Percentiles rank a stretch among this genome's conserved stretches.
Conservation (phyloP, 179 eudicot species). For the Silene noctiflora region DNA sequence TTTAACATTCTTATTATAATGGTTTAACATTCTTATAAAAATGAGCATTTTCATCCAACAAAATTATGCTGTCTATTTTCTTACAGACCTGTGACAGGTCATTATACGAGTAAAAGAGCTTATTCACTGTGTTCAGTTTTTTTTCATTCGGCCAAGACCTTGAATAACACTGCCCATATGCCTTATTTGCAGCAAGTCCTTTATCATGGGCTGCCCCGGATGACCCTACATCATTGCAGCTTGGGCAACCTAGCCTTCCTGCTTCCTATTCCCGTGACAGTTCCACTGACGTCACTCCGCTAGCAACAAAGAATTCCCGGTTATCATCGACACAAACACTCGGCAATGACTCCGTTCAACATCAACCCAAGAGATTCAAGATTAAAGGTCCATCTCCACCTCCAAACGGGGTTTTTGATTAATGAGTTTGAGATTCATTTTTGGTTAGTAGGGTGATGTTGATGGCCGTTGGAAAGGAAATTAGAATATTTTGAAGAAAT, state of each 20-base stretch:
- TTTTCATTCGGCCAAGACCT: not conserved
- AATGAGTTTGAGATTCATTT: not conserved
- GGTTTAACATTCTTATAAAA: not conserved
- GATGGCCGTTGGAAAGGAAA: not conserved
- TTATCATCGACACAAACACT: not conserved
- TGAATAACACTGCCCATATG: not conserved
- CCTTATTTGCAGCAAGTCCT: constrained; percentile 15
- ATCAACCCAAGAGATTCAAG: constrained; percentile 18
- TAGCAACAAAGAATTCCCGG: constrained; percentile 1
- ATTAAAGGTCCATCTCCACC: constrained; percentile 16
- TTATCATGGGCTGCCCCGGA: constrained; percentile 13
- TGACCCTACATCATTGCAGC: constrained; percentile 10
- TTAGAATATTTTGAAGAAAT: not conserved
- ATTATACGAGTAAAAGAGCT: not conserved
- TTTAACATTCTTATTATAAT: not conserved
- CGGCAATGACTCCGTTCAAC: not conserved
- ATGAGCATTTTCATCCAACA: no score
- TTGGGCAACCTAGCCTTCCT: constrained; percentile 9
- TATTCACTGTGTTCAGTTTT: not conserved
- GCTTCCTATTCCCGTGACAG: not conserved
- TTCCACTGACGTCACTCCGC: constrained; percentile 12
- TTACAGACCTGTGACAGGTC: not conserved
- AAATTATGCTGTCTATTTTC: no score
- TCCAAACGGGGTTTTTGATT: constrained; percentile 2
- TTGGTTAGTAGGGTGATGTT: not conserved